Evolutionary conservation across 371 early-diverging fungal species (phyloP).

Genomic region (Actinomortierella wolfii): DNA sequence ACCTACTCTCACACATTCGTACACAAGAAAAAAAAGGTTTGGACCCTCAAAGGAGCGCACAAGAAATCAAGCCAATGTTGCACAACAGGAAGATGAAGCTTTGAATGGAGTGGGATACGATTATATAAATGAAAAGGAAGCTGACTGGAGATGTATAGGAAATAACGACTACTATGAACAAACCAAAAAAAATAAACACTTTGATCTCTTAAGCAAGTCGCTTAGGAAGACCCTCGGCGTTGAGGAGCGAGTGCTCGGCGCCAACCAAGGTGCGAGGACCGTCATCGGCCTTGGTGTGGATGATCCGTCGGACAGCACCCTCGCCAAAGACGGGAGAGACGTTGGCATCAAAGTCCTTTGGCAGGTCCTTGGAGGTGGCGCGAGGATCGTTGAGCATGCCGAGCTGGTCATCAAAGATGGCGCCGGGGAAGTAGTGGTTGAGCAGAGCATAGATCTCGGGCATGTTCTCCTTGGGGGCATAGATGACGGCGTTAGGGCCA

Average conservation of each 20-base stretch:
- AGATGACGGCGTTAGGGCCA: slow-evolving; percentile 98
- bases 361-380: slow-evolving; percentile 48
- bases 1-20: too few species aligned
- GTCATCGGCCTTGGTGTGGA: slow-evolving; percentile 91
- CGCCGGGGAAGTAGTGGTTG: slow-evolving; percentile 84
- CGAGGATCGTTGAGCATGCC: slow-evolving; percentile 45
- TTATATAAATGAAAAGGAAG: too few species aligned
- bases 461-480: slow-evolving; percentile 81
- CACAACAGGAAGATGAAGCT: too few species aligned
- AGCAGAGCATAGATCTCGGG: slow-evolving; percentile 83
- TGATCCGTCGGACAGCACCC: slow-evolving; percentile 83
- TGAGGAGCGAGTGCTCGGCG: slow-evolving; percentile 63
- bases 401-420: slow-evolving; percentile 71
- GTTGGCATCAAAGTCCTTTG: slow-evolving; percentile 52
- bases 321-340: slow-evolving; percentile 68
- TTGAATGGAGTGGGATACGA: too few species aligned
- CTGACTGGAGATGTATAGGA: too few species aligned
- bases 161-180: too few species aligned
- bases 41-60: too few species aligned
- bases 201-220: slow-evolving; percentile 28
- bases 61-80: too few species aligned
- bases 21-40: too few species aligned
- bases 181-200: too few species aligned
- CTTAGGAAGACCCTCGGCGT: slow-evolving; percentile 60
- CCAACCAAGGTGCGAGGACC: slow-evolving; percentile 83